phyloP scores from a whole-genome alignment of 192 early-diverging fungal species.

The Phycomyces nitens region DNA sequence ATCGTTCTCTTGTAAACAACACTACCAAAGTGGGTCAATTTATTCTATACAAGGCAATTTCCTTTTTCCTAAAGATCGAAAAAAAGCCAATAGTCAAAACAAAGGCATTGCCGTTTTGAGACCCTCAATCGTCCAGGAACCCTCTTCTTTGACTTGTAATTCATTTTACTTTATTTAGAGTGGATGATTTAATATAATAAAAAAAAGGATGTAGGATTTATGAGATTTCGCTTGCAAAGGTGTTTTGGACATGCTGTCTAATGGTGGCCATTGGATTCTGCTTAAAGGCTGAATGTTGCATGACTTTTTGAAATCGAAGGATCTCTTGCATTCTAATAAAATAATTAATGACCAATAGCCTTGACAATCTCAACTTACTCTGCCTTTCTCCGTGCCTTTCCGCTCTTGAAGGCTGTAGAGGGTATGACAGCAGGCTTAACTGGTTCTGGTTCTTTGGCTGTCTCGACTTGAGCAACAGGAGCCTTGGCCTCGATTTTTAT shows the following conservation, averaged over 20 bases:
- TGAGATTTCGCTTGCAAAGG: constrained; percentile 18
- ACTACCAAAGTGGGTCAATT: not conserved
- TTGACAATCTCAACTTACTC: constrained; percentile 48
- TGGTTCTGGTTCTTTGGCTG: constrained; percentile 3
- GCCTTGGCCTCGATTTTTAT: constrained; percentile 16
- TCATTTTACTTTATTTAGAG: not conserved
- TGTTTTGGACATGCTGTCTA: constrained; percentile 71
- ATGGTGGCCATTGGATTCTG: constrained; percentile 68
- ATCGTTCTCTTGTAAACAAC: not conserved
- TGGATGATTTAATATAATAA: not conserved
- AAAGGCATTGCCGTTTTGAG: not conserved
- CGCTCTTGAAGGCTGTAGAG: constrained; percentile 27
- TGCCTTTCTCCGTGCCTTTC: constrained; percentile 59
- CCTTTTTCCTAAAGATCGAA: not conserved
- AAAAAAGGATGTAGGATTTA: not conserved
- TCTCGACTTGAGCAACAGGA: not conserved
- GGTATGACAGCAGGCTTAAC: constrained; percentile 21
- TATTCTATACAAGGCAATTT: not conserved
- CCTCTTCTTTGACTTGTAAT: too few relatives aligned
- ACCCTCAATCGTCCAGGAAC: too few relatives aligned
- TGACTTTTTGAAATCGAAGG: constrained; percentile 66
- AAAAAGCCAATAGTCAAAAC: not conserved
- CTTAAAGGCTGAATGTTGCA: constrained; percentile 69
- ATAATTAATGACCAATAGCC: not conserved
- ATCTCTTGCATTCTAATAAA: constrained; percentile 58